These are phyloP conservation scores for Fusarium anguioides DNA, from an alignment of 2,329 filamentous ascomycete species.

Conservation along the genomic window DNA sequence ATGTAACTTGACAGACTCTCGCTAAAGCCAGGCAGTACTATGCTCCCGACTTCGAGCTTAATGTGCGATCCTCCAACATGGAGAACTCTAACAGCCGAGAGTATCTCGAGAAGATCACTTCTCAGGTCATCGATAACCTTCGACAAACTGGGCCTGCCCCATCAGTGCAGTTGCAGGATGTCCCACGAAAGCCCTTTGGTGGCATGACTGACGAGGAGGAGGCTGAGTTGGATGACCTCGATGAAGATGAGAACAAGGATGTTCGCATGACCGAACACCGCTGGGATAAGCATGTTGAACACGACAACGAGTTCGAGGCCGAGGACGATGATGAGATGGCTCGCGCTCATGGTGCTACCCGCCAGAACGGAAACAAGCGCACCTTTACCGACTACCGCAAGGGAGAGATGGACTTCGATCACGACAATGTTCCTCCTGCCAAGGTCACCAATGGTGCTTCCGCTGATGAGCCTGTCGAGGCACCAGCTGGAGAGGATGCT, in stretches of 20 bases:
- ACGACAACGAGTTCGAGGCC: slow-evolving; percentile 85
- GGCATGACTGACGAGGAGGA: slow-evolving; percentile 75
- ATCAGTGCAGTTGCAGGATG: slow-evolving; percentile 90
- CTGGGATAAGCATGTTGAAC: slow-evolving; percentile 81
- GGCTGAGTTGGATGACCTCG: slow-evolving; percentile 73
- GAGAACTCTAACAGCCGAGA: slow-evolving; percentile 90
- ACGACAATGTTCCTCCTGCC: slow-evolving; percentile 52
- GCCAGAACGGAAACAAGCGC: slow-evolving; percentile 59
- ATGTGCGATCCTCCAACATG: slow-evolving; percentile 88
- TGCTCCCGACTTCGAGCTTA: slow-evolving; percentile 87
- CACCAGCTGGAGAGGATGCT: slow-evolving; percentile 46
- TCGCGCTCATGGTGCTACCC: slow-evolving; percentile 75
- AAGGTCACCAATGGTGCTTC: slow-evolving; percentile 50
- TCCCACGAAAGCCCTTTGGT: slow-evolving; percentile 70
- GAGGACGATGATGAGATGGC: slow-evolving; percentile 90
- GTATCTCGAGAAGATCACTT: slow-evolving; percentile 84
- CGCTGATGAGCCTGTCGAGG: slow-evolving; percentile 45
- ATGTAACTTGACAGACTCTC: not conserved
- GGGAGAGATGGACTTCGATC: slow-evolving; percentile 53
- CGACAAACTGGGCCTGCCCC: slow-evolving; percentile 87
- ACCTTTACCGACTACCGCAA: slow-evolving; percentile 65
- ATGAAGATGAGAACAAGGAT: slow-evolving; percentile 89
- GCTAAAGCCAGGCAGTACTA: slow-evolving; percentile 75
- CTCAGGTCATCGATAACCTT: slow-evolving; percentile 85
- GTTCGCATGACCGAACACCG: slow-evolving; percentile 82